Evolutionary conservation across 192 early-diverging fungal species (phyloP), one percentile per base, ranked within the genome.

Genomic region (Funneliformis geosporum): DNA sequence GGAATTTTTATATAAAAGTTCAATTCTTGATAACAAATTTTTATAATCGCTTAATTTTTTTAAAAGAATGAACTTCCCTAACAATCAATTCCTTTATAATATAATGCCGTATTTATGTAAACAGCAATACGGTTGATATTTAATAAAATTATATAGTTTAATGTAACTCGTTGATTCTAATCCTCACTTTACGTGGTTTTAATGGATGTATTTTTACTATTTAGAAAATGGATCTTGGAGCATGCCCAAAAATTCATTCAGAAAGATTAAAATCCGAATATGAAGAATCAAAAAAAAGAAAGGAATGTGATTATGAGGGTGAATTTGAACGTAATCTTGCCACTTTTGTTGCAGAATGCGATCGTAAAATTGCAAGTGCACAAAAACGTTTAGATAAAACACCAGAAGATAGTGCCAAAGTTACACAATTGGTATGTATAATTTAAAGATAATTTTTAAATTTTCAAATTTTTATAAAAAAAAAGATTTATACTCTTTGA

Each of bases 221-320:
- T 25, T 59, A 85, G 84, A 88, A 88, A 83, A 84, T 86, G 83
- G 87, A 88, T 75, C 86, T 88, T 44, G 87, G 87, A 14, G 65
- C 86, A 5, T 88, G 87, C 64, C 76, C 82, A 8, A 88, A 86
- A 80, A 60, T 77, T 5, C 87, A 88, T 76, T 83, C 85, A 5
- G 85, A 85, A 61, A 84, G 86, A 73, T 79, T 88, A 46, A 82
- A 89, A 78, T 74, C 76, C 10, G 87, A 88, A 50, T 88, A 88
- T 79, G 86, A 88, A 69, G 73, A 73, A 21, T 84, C 84, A 5
- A 40, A 60, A 38, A 23, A 64, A 38, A 27, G 27, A 66, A 78
- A 78, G 33, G 65, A 68, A 69, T 33, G 25, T 5, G 55, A 78
- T 78, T 86, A 73, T 64, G 86, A 88, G 16, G 69, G 79, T n/a